These are phyloP conservation scores for Sherardia arvensis DNA, from an alignment of 257 asterid species.

Conservation along the genomic window DNA sequence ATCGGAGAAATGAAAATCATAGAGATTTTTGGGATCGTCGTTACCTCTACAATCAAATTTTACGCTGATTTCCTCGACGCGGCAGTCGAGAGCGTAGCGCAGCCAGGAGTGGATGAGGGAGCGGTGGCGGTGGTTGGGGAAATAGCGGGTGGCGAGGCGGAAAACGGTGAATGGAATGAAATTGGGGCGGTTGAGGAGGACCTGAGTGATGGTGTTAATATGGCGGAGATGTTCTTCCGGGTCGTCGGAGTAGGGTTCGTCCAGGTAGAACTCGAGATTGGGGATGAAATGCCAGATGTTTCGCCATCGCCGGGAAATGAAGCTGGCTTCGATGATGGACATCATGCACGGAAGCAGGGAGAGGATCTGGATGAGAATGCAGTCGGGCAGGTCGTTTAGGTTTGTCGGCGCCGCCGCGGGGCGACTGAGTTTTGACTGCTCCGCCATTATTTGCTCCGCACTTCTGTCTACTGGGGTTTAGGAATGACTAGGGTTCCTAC, in stretches of 20 bases:
- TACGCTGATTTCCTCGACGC: neutral
- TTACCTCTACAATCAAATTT: neutral
- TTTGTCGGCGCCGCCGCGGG: neutral
- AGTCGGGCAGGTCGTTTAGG: neutral
- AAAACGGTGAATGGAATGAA: neutral
- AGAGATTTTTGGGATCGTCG: neutral
- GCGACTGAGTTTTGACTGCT: neutral
- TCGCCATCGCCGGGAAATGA: neutral
- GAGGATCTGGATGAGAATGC: neutral
- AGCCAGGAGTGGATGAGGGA: slow-evolving; percentile 1
- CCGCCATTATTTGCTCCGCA: neutral
- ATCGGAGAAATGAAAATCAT: neutral
- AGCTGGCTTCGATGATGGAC: neutral
- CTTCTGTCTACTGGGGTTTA: too few species aligned
- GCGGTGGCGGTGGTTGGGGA: neutral
- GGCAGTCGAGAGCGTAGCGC: neutral
- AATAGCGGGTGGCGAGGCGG: neutral
- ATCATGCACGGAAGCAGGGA: neutral
- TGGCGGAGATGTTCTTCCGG: neutral
- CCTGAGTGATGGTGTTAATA: neutral
- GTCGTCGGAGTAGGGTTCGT: neutral
- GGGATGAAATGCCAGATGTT: slow-evolving; percentile 6
- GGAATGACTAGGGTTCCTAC: too few species aligned
- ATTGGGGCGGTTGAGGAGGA: slow-evolving; percentile 7
- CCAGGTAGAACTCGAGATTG: neutral